Conservation (phyloP, 257 asterid genomes). For the Orobanche coerulescens region DNA sequence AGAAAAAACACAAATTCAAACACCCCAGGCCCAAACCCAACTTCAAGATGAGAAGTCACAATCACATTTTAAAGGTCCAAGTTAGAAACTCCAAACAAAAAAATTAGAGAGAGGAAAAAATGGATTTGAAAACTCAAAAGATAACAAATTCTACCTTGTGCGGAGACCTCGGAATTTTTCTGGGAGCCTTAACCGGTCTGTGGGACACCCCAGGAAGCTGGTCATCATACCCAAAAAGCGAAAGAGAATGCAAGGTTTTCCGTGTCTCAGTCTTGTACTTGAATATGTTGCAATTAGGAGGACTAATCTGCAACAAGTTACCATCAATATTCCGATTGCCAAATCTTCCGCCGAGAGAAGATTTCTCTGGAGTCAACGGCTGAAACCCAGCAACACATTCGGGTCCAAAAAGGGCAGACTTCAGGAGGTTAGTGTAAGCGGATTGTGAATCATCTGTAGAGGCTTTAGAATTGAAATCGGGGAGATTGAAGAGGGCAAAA, state of each 20-base stretch:
- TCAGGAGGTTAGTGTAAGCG: constrained; percentile 57
- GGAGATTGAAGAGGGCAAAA: constrained; percentile 65
- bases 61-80: neutral
- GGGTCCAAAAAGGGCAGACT: constrained; percentile 60
- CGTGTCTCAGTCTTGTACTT: constrained; percentile 70
- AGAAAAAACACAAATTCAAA: neutral
- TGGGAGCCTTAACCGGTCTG: constrained; percentile 66
- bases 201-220: constrained; percentile 68
- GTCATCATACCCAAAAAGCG: constrained; percentile 72
- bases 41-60: neutral
- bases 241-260: constrained; percentile 46
- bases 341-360: constrained; percentile 21
- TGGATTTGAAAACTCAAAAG: neutral
- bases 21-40: constrained; percentile 7
- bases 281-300: constrained; percentile 68
- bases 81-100: neutral
- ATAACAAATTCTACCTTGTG: constrained; percentile 45
- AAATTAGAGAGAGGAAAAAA: neutral
- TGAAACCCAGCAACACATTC: constrained; percentile 42
- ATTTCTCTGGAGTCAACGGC: constrained; percentile 60
- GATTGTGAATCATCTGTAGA: constrained; percentile 54
- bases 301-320: constrained; percentile 30
- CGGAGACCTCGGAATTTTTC: constrained; percentile 80
- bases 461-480: constrained; percentile 28
- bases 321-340: constrained; percentile 20